Evolutionary conservation across 2,329 filamentous ascomycete species (phyloP).

Genomic region (Coniochaeta sp.): DNA sequence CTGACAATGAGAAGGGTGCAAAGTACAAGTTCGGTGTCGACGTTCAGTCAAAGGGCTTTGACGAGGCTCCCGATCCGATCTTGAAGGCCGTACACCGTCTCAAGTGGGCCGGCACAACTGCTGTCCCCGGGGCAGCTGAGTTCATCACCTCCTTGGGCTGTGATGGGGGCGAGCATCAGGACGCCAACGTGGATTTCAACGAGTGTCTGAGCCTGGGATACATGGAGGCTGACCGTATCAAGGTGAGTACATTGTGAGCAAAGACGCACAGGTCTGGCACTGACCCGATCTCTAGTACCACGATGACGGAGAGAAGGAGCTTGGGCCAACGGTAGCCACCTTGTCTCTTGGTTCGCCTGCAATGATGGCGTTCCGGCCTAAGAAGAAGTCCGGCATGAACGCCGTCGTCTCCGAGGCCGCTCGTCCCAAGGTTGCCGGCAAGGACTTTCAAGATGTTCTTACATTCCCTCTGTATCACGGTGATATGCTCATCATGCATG

Average conservation of each 20-base stretch:
- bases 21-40: constrained; percentile 59
- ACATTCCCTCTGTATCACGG: constrained; percentile 47
- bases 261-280: not conserved
- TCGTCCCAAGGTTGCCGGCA: not conserved
- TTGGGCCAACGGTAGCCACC: constrained; percentile 56
- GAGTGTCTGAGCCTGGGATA: constrained; percentile 58
- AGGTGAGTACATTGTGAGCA: constrained; percentile 26
- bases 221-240: constrained; percentile 51
- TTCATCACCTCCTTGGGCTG: constrained; percentile 3
- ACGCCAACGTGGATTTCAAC: constrained; percentile 43
- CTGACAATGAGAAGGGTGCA: constrained; percentile 41
- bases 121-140: constrained; percentile 23
- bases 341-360: constrained; percentile 52
- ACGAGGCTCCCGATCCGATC: constrained; percentile 38
- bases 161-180: constrained; percentile 11
- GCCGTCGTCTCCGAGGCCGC: not conserved
- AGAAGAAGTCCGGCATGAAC: constrained; percentile 26
- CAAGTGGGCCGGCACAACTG: constrained; percentile 43
- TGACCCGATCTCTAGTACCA: not conserved
- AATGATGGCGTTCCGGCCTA: constrained; percentile 50
- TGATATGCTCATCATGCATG: constrained; percentile 59
- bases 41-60: constrained; percentile 42
- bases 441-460: constrained; percentile 18
- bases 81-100: constrained; percentile 42
- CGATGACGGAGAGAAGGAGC: constrained; percentile 51